Evolutionary conservation across 495 filamentous ascomycete species (phyloP).

Genomic region (Delitschia confertaspora): DNA sequence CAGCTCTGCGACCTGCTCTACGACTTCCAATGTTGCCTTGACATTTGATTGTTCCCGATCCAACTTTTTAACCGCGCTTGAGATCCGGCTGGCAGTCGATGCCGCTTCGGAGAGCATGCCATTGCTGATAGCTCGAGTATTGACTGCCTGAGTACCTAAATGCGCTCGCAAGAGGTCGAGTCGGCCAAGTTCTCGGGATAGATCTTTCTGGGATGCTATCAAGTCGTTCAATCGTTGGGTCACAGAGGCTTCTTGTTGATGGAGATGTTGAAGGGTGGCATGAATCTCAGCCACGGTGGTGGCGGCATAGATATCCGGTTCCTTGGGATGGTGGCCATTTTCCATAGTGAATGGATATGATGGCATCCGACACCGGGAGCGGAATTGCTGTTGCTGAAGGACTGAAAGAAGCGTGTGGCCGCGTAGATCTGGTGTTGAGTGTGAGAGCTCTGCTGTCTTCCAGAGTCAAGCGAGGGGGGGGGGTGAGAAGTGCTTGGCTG

Average conservation of each 20-base stretch:
- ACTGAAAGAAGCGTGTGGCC: no score
- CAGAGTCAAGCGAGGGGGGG: background rate
- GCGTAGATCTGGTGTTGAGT: no score
- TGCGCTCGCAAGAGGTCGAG: conserved; percentile 84
- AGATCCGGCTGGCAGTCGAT: conserved; percentile 77
- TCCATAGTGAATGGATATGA: conserved; percentile 12
- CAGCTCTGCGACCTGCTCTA: conserved; percentile 92
- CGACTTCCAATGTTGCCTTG: conserved; percentile 79
- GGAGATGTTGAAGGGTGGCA: conserved; percentile 61
- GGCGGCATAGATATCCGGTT: conserved; percentile 53
- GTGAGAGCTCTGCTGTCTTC: no score
- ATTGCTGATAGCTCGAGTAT: conserved; percentile 75
- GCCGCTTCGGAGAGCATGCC: conserved; percentile 78
- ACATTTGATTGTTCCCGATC: conserved; percentile 87
- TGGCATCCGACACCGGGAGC: no score
- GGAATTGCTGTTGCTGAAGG: no score
- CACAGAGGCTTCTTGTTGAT: conserved; percentile 63
- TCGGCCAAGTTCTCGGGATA: conserved; percentile 73
- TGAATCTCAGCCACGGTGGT: conserved; percentile 70
- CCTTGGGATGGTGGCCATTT: conserved; percentile 5
- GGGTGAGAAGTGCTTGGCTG: conserved; percentile 9
- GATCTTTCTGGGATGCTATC: conserved; percentile 69
- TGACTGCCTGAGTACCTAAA: conserved; percentile 78
- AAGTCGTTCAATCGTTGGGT: conserved; percentile 66
- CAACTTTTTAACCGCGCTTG: conserved; percentile 70